A percentile compares a stretch with the other conserved stretches of the same genome.
These are phyloP conservation scores for Alternaria brassicae DNA, from an alignment of 2,329 filamentous ascomycete genomes.

Conservation along the genomic window DNA sequence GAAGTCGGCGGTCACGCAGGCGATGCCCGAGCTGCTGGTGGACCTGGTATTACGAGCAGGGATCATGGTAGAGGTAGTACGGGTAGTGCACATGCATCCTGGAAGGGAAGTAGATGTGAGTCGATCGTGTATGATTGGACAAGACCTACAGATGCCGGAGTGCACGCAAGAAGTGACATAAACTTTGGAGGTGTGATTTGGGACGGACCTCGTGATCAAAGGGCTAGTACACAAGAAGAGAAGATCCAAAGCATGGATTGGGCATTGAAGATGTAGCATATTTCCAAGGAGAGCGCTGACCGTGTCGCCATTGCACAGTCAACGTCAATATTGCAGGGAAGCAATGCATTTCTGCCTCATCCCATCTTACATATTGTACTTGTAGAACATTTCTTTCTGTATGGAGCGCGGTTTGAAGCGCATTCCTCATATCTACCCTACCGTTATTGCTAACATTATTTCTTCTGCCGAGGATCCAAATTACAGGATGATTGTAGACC, in stretches of 20 bases:
- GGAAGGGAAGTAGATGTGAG: constrained; percentile 4
- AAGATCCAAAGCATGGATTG: constrained; percentile 1
- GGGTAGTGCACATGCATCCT: not conserved
- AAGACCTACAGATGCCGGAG: not conserved
- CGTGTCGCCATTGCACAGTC: not conserved
- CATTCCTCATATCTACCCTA: constrained; percentile 6
- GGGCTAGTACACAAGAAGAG: not conserved
- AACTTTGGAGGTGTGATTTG: not conserved
- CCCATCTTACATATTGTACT: constrained; percentile 16
- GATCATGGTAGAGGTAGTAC: not conserved
- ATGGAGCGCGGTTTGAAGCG: constrained; percentile 9
- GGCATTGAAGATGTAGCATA: not conserved
- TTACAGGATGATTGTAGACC: constrained; percentile 20
- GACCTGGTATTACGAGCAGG: not conserved
- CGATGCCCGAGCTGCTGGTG: not conserved
- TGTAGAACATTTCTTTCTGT: constrained; percentile 14
- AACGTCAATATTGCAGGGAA: constrained; percentile 7
- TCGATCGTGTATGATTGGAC: constrained; percentile 13
- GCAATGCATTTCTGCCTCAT: constrained; percentile 20
- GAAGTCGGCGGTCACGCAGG: not conserved
- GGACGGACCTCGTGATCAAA: not conserved
- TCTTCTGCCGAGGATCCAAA: constrained; percentile 21
- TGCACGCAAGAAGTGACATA: not conserved
- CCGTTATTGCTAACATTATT: constrained; percentile 11
- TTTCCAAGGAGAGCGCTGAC: not conserved